These are phyloP conservation scores for Dissophora ornata DNA, from an alignment of 192 early-diverging fungal genomes.

Conservation along the genomic window DNA sequence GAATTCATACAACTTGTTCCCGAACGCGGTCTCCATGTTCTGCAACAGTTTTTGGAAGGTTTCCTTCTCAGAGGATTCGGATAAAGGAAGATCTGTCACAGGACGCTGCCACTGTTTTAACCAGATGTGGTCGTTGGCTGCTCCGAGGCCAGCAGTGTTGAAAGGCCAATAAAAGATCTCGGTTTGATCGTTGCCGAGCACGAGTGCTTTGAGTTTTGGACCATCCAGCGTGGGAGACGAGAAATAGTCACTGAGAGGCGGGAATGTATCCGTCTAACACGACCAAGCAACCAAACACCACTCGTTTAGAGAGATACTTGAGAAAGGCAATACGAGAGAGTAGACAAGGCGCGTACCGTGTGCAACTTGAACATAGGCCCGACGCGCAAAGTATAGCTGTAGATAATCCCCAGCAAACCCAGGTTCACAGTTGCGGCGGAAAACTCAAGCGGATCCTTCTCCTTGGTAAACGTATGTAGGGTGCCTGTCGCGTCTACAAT, in stretches of 20 bases:
- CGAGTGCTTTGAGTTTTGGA: constrained; percentile 26
- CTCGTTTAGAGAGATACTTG: not conserved
- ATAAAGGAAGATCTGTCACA: not conserved
- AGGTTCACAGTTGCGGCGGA: constrained; percentile 42
- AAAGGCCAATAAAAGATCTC: constrained; percentile 59
- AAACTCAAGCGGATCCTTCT: constrained; percentile 32
- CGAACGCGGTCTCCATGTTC: constrained; percentile 9
- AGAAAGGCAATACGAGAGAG: not conserved
- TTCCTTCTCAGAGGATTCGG: not conserved
- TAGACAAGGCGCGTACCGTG: constrained; percentile 35
- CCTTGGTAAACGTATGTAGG: constrained; percentile 32
- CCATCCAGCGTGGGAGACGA: constrained; percentile 3
- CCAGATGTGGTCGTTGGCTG: constrained; percentile 47
- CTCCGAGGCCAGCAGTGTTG: constrained; percentile 1
- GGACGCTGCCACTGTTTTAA: constrained; percentile 51
- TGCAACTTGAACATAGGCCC: constrained; percentile 55
- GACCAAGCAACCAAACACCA: not conserved
- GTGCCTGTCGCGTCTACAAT: constrained; percentile 38
- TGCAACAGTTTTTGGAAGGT: constrained; percentile 1
- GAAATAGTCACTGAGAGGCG: constrained; percentile 12
- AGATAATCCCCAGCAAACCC: constrained; percentile 53
- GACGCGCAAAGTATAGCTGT: constrained; percentile 38
- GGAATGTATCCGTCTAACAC: constrained; percentile 27
- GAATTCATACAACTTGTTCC: constrained; percentile 15
- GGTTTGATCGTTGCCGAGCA: constrained; percentile 31